Evolutionary conservation across 2,329 filamentous ascomycete genomes (phyloP).

Genomic region (Blastomyces gilchristii): DNA sequence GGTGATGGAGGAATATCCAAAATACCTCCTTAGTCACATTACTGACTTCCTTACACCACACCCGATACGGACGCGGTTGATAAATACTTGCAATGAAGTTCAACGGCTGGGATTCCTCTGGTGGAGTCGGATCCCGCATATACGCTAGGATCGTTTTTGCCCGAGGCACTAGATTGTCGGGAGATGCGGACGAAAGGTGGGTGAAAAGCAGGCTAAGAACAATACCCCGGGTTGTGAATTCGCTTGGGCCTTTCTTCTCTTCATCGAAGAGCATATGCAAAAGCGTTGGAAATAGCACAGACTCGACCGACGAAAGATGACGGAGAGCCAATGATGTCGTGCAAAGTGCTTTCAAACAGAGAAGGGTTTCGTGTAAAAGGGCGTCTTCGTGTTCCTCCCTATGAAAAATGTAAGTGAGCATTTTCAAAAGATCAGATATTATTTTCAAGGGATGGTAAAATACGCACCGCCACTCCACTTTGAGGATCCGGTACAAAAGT

Average conservation of each 20-base stretch:
- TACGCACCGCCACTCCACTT: constrained; percentile 83
- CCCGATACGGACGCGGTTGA: constrained; percentile 72
- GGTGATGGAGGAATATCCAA: constrained; percentile 94
- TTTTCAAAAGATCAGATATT: not conserved
- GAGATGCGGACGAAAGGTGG: constrained; percentile 61
- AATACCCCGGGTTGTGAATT: constrained; percentile 87
- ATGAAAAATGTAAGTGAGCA: constrained; percentile 20
- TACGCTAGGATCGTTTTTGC: constrained; percentile 67
- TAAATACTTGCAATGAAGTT: constrained; percentile 87
- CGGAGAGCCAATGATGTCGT: constrained; percentile 80
- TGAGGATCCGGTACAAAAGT: constrained; percentile 82
- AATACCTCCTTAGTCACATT: constrained; percentile 97
- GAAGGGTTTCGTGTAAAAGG: constrained; percentile 78
- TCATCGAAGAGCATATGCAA: constrained; percentile 87
- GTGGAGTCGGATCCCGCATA: constrained; percentile 66
- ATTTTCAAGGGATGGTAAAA: not conserved
- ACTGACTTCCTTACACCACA: constrained; percentile 87
- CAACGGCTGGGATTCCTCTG: constrained; percentile 65
- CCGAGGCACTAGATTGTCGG: constrained; percentile 54
- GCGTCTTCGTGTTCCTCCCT: constrained; percentile 94
- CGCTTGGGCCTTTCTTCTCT: constrained; percentile 95
- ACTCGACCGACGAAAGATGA: constrained; percentile 69
- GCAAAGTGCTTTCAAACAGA: constrained; percentile 88
- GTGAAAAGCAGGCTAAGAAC: constrained; percentile 83
- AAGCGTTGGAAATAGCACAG: constrained; percentile 72